These are phyloP conservation scores for Leccinellum rugosiceps DNA, from an alignment of 768 basidiomycete genomes.

Conservation along the genomic window DNA sequence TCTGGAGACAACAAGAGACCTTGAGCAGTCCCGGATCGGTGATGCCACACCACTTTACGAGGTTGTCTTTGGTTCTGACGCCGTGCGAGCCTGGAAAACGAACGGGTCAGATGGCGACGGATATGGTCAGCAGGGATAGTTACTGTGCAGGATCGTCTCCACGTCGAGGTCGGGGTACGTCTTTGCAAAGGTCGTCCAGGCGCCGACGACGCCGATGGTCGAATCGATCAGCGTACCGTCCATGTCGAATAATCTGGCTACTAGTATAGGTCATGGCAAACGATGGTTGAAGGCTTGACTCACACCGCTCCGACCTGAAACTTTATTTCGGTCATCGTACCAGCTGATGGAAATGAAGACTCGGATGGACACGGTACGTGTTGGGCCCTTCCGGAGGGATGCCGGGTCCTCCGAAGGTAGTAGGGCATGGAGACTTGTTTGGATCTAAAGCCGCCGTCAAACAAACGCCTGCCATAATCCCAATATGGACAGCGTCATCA, in stretches of 20 bases:
- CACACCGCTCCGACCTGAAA: constrained; percentile 41
- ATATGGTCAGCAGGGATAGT: constrained; percentile 20
- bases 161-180: constrained; percentile 68
- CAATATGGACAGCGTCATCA: constrained; percentile 8
- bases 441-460: constrained; percentile 34
- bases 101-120: neutral
- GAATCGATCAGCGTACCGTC: constrained; percentile 83
- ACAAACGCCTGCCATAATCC: constrained; percentile 28
- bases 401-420: neutral
- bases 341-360: neutral
- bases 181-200: constrained; percentile 75
- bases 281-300: constrained; percentile 7
- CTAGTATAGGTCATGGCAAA: neutral
- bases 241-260: constrained; percentile 71
- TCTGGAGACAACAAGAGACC: constrained; percentile 37
- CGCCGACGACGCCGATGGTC: constrained; percentile 75
- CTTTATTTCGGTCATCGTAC: constrained; percentile 32
- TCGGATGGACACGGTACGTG: neutral
- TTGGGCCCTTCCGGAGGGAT: neutral
- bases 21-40: constrained; percentile 64
- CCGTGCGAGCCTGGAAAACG: constrained; percentile 65
- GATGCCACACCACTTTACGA: constrained; percentile 68
- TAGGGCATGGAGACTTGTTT: constrained; percentile 28
- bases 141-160: constrained; percentile 59
- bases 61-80: constrained; percentile 79